Evolutionary conservation across 2,329 filamentous ascomycete genomes (phyloP).

Genomic region (Alternaria incomplexa): DNA sequence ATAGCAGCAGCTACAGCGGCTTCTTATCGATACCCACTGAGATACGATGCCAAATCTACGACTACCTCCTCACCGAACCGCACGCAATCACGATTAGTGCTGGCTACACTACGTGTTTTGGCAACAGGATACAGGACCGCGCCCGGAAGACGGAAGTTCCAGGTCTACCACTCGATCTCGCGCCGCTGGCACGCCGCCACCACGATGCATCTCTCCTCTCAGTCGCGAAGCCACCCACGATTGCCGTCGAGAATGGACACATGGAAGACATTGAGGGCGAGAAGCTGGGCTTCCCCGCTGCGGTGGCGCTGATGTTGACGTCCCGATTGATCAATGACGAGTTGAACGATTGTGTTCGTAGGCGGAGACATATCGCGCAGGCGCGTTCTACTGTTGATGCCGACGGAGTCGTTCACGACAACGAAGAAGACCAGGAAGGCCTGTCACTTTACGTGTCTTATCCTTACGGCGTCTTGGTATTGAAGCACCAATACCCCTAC

Average conservation of each 20-base stretch:
- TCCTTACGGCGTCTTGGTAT: slow-evolving; percentile 49
- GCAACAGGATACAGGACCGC: slow-evolving; percentile 34
- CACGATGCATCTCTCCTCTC: slow-evolving; percentile 45
- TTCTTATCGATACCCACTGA: slow-evolving; percentile 46
- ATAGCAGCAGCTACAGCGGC: slow-evolving; percentile 14
- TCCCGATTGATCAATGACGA: slow-evolving; percentile 46
- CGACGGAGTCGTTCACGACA: not conserved
- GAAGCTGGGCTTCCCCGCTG: slow-evolving; percentile 26
- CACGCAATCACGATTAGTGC: slow-evolving; percentile 49
- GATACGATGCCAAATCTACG: slow-evolving; percentile 52
- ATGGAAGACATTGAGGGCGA: slow-evolving; percentile 8
- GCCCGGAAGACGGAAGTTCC: slow-evolving; percentile 34
- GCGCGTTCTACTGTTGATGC: slow-evolving; percentile 7
- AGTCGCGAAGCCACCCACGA: slow-evolving; percentile 33
- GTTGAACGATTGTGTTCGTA: slow-evolving; percentile 40
- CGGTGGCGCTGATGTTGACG: slow-evolving; percentile 35
- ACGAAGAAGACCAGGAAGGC: slow-evolving; percentile 21
- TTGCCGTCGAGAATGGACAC: slow-evolving; percentile 19
- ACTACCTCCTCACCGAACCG: slow-evolving; percentile 46
- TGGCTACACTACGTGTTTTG: slow-evolving; percentile 40
- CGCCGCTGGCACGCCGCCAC: slow-evolving; percentile 38
- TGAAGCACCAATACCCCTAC: slow-evolving; percentile 48
- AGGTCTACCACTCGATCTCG: slow-evolving; percentile 48
- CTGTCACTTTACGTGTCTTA: slow-evolving; percentile 52
- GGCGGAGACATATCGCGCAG: slow-evolving; percentile 20